A percentile compares a stretch with the other conserved stretches of the same genome.
These are phyloP conservation scores for Aspergillus incahuasiensis DNA, from an alignment of 495 filamentous ascomycete species.

Conservation along the genomic window DNA sequence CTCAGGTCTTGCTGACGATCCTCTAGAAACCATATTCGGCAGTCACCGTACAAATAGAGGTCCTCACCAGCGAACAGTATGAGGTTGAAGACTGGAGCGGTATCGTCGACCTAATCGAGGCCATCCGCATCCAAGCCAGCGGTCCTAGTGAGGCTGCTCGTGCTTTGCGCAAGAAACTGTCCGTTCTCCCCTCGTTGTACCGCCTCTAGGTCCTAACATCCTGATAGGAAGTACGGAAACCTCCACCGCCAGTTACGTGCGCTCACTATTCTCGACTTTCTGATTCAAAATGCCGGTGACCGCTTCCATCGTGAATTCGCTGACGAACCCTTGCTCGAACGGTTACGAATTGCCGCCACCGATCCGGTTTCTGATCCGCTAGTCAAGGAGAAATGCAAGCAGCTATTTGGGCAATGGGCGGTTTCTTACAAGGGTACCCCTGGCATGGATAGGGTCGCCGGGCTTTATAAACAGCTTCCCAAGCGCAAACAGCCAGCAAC, in stretches of 20 bases:
- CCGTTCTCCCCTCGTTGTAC: slow-evolving; percentile 25
- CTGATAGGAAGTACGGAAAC: slow-evolving; percentile 80
- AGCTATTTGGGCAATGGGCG: slow-evolving; percentile 86
- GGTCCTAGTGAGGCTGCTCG: slow-evolving; percentile 88
- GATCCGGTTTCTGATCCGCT: slow-evolving; percentile 79
- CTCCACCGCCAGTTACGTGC: slow-evolving; percentile 87
- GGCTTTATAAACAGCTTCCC: slow-evolving; percentile 74
- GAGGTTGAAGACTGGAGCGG: slow-evolving; percentile 88
- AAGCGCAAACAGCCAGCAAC: slow-evolving; percentile 59
- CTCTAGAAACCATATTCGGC: slow-evolving; percentile 84
- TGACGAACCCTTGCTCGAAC: slow-evolving; percentile 90
- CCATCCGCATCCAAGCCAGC: slow-evolving; percentile 80
- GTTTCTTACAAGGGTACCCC: slow-evolving; percentile 72
- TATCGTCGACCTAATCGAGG: slow-evolving; percentile 90
- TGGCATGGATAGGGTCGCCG: slow-evolving; percentile 74
- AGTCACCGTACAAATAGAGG: slow-evolving; percentile 90
- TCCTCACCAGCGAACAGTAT: slow-evolving; percentile 82
- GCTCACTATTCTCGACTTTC: slow-evolving; percentile 82
- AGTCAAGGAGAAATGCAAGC: slow-evolving; percentile 80
- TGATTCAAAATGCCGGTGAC: slow-evolving; percentile 90
- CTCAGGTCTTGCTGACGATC: not conserved
- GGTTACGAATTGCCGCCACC: slow-evolving; percentile 80
- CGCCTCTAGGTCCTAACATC: slow-evolving; percentile 12
- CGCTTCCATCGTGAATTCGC: slow-evolving; percentile 83
- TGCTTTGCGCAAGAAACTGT: slow-evolving; percentile 95